These are phyloP conservation scores for Fusarium paranaense DNA, from an alignment of 2,329 filamentous ascomycete species.

Conservation along the genomic window DNA sequence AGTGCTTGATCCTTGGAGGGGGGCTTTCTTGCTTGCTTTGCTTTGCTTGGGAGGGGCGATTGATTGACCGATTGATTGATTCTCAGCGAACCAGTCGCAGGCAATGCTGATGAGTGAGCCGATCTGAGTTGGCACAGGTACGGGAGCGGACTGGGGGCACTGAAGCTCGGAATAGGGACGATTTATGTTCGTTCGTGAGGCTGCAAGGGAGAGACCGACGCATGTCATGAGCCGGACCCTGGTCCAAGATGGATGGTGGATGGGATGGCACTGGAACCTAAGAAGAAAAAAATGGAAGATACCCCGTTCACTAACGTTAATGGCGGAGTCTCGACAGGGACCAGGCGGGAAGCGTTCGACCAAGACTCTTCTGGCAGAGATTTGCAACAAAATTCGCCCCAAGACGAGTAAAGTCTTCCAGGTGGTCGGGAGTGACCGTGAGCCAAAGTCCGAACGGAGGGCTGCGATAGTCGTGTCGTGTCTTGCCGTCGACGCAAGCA, in stretches of 20 bases:
- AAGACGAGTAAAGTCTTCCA: constrained; percentile 17
- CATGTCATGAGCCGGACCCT: constrained; percentile 45
- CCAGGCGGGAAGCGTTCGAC: constrained; percentile 43
- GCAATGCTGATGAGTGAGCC: constrained; percentile 36
- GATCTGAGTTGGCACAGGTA: constrained; percentile 41
- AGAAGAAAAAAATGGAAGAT: constrained; percentile 32
- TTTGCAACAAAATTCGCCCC: constrained; percentile 46
- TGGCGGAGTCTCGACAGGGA: constrained; percentile 43
- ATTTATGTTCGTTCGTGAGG: constrained; percentile 48
- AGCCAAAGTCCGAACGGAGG: constrained; percentile 30
- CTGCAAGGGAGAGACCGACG: constrained; percentile 42
- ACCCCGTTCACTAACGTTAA: constrained; percentile 40
- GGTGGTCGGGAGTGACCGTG: constrained; percentile 32
- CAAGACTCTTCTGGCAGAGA: constrained; percentile 44
- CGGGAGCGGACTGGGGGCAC: constrained; percentile 14
- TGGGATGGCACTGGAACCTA: not conserved
- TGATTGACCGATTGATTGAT: constrained; percentile 10
- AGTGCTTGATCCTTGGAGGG: constrained; percentile 36
- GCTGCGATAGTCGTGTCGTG: constrained; percentile 29
- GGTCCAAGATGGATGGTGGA: constrained; percentile 28
- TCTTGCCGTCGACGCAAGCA: constrained; percentile 40
- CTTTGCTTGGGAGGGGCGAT: not conserved
- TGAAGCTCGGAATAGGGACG: constrained; percentile 42
- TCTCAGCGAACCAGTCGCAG: constrained; percentile 43
- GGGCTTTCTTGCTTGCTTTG: not conserved